phyloP scores from a whole-genome alignment of 768 basidiomycete genomes.

The Lenzites betulinus region DNA sequence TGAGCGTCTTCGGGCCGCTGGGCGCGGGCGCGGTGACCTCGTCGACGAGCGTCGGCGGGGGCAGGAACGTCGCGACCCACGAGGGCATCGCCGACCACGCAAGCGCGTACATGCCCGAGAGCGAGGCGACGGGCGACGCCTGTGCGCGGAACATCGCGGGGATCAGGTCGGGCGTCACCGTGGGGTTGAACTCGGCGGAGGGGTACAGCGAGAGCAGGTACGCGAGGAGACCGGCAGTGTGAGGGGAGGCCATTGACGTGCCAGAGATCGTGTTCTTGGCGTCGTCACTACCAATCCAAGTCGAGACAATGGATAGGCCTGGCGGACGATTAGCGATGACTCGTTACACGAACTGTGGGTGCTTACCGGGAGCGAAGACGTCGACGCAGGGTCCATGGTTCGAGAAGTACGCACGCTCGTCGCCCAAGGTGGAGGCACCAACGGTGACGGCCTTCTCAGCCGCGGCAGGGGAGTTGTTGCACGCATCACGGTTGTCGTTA shows the following conservation, averaged over 20 bases:
- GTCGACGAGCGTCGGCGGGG: slow-evolving; percentile 50
- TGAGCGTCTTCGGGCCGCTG: slow-evolving; percentile 46
- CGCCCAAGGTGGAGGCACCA: slow-evolving; percentile 82
- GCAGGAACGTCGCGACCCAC: slow-evolving; percentile 61
- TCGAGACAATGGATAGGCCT: slow-evolving; percentile 88
- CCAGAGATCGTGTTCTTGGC: slow-evolving; percentile 83
- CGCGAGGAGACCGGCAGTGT: slow-evolving; percentile 85
- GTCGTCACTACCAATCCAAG: slow-evolving; percentile 65
- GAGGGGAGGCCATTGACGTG: slow-evolving; percentile 95
- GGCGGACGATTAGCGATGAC: not conserved
- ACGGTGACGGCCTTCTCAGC: slow-evolving; percentile 92
- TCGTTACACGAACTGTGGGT: not conserved
- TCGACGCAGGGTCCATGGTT: slow-evolving; percentile 92
- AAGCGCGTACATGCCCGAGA: slow-evolving; percentile 53
- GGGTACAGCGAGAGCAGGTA: slow-evolving; percentile 92
- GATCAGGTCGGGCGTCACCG: slow-evolving; percentile 40
- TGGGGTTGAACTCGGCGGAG: slow-evolving; percentile 59
- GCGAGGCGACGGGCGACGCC: slow-evolving; percentile 39
- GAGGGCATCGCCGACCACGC: slow-evolving; percentile 57
- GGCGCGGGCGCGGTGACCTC: slow-evolving; percentile 46
- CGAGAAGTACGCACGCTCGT: slow-evolving; percentile 89
- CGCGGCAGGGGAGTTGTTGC: slow-evolving; percentile 89
- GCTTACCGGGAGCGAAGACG: slow-evolving; percentile 81
- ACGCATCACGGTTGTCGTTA: slow-evolving; percentile 87
- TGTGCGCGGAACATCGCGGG: slow-evolving; percentile 37